Percentiles rank a stretch among this genome's conserved stretches.
These are phyloP conservation scores for Phaeophleospora eucalypticola DNA, from an alignment of 2,329 filamentous ascomycete species.

Conservation along the genomic window DNA sequence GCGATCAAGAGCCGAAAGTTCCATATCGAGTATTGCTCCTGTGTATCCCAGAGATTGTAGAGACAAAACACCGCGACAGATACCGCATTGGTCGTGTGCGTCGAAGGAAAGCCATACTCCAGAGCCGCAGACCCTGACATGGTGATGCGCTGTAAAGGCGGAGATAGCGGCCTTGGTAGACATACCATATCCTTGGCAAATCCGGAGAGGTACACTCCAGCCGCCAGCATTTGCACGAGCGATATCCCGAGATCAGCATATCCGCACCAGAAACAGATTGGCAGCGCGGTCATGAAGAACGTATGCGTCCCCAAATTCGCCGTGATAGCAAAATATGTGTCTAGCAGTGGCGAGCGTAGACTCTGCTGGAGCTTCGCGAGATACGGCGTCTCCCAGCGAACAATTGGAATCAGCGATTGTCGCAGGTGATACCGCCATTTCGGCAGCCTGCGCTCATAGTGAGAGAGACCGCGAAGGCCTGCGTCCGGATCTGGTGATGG, in stretches of 20 bases:
- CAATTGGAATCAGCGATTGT: slow-evolving; percentile 75
- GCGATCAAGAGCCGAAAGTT: slow-evolving; percentile 40
- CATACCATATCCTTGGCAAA: slow-evolving; percentile 94
- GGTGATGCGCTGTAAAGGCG: slow-evolving; percentile 87
- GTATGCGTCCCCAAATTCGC: slow-evolving; percentile 97
- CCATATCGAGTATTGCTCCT: slow-evolving; percentile 54
- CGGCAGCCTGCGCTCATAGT: slow-evolving; percentile 64
- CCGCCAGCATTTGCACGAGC: slow-evolving; percentile 58
- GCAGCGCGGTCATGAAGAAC: slow-evolving; percentile 95
- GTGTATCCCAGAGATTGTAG: slow-evolving; percentile 62
- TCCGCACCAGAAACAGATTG: slow-evolving; percentile 95
- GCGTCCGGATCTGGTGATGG: slow-evolving; percentile 54
- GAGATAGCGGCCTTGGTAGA: slow-evolving; percentile 84
- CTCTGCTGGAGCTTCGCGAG: slow-evolving; percentile 79
- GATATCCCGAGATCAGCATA: slow-evolving; percentile 79
- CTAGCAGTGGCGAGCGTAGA: slow-evolving; percentile 76
- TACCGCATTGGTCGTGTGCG: slow-evolving; percentile 93
- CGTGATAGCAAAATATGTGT: slow-evolving; percentile 94
- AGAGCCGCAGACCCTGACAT: slow-evolving; percentile 95
- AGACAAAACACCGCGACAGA: slow-evolving; percentile 86
- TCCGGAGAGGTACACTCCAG: slow-evolving; percentile 67
- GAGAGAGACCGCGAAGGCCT: slow-evolving; percentile 71
- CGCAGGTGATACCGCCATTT: slow-evolving; percentile 84
- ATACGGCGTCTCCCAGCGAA: slow-evolving; percentile 93
- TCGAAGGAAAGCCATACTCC: slow-evolving; percentile 96